Evolutionary conservation across 2,329 filamentous ascomycete genomes (phyloP).

Genomic region (Onygenales sp.): DNA sequence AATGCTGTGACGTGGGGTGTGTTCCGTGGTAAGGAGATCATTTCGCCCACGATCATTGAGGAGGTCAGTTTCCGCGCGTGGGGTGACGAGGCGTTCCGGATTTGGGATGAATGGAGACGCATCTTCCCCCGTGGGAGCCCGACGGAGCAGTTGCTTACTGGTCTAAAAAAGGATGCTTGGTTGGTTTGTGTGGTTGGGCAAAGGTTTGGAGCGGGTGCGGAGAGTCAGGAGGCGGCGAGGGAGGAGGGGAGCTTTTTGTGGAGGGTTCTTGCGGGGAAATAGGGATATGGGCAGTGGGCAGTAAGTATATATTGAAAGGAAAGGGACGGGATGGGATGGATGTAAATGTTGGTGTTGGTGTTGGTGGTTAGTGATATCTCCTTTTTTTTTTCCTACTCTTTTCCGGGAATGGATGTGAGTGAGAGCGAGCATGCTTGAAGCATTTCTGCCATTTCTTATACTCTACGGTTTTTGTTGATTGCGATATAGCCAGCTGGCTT

Average conservation of each 20-base stretch:
- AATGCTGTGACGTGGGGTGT: constrained; percentile 97
- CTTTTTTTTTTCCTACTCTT: background rate
- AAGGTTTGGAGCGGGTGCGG: constrained; percentile 34
- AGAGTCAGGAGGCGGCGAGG: constrained; percentile 29
- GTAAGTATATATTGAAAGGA: background rate
- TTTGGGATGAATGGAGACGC: constrained; percentile 88
- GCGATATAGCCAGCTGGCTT: too few species aligned
- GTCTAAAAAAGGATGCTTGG: constrained; percentile 63
- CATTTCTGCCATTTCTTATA: background rate
- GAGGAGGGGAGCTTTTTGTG: constrained; percentile 32
- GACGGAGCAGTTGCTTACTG: constrained; percentile 61
- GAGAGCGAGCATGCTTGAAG: background rate
- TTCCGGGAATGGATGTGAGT: background rate
- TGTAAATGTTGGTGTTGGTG: background rate
- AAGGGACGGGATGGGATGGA: background rate
- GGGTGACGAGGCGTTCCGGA: constrained; percentile 91
- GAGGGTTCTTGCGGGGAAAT: constrained; percentile 25
- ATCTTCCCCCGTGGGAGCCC: constrained; percentile 69
- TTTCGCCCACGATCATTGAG: constrained; percentile 94
- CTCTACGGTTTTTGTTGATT: too few species aligned
- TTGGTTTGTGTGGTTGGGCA: constrained; percentile 62
- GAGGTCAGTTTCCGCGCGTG: constrained; percentile 88
- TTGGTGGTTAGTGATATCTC: too few species aligned
- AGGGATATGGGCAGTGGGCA: background rate
- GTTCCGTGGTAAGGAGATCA: constrained; percentile 90